Evolutionary conservation across 176 grass and related monocot genomes (phyloP).

Genomic region (Thalia dealbata): DNA sequence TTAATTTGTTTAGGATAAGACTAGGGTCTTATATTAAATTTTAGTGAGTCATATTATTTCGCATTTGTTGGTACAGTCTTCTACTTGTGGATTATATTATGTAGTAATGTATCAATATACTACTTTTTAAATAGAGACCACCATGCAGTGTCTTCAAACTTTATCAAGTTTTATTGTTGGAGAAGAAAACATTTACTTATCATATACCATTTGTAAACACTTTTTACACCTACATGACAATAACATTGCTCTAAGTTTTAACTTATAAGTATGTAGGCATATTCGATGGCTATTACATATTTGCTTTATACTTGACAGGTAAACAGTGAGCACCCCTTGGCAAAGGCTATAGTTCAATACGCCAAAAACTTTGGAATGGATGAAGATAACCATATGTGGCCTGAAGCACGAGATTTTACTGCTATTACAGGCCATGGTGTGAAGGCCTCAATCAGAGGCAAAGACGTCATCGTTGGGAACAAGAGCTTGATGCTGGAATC

Average conservation of each 20-base stretch:
- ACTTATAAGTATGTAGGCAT: no score
- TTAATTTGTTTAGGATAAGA: neutral
- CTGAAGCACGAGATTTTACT: constrained; percentile 65
- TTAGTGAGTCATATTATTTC: neutral
- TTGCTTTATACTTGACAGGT: constrained; percentile 31
- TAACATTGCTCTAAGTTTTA: neutral
- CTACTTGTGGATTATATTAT: no score
- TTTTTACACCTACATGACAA: neutral
- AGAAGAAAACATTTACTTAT: no score
- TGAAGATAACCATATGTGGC: constrained; percentile 45
- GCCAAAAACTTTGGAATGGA: constrained; percentile 51
- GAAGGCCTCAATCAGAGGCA: constrained; percentile 38
- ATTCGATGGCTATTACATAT: neutral
- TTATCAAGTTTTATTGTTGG: no score
- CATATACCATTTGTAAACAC: no score
- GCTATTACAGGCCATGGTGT: constrained; percentile 72
- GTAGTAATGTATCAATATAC: no score
- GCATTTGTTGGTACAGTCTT: neutral
- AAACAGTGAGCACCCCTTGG: constrained; percentile 92
- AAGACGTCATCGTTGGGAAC: constrained; percentile 58
- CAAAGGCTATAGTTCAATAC: constrained; percentile 64
- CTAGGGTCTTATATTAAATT: neutral
- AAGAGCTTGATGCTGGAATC: constrained; percentile 68
- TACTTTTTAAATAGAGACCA: no score
- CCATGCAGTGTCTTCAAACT: no score